A percentile compares a stretch with the other conserved stretches of the same genome.
Evolutionary conservation across 2,329 filamentous ascomycete species (phyloP).

Genomic region (Aspergillus jensenii): DNA sequence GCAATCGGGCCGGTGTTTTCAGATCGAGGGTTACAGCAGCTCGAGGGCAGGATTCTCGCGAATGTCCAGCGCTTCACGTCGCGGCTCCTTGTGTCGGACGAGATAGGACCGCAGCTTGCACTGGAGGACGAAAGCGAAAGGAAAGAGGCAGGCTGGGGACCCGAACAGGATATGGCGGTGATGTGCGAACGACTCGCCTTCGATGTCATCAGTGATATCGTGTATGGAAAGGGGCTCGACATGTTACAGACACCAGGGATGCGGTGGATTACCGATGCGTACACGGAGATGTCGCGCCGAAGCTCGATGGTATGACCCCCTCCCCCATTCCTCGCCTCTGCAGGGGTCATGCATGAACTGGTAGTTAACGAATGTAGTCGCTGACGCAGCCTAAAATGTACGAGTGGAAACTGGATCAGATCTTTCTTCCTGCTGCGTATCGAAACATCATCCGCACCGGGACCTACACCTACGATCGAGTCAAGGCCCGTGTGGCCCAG

Average conservation of each 20-base stretch:
- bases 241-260: neutral
- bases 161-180: neutral
- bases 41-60: neutral
- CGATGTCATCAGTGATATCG: constrained; percentile 1
- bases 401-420: neutral
- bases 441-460: neutral
- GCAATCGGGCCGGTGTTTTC: neutral
- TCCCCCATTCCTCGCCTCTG: too few species aligned
- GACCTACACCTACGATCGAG: neutral
- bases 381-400: neutral
- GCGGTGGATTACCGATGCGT: neutral
- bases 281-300: neutral
- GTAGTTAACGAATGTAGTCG: neutral
- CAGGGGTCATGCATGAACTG: too few species aligned
- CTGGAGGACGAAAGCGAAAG: too few species aligned
- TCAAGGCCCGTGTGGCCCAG: neutral
- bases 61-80: neutral
- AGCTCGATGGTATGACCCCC: neutral
- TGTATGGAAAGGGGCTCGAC: constrained; percentile 1
- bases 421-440: neutral
- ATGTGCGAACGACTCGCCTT: neutral
- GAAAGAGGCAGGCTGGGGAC: neutral
- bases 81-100: neutral
- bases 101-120: too few species aligned
- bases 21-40: neutral